Evolutionary conservation across 768 basidiomycete genomes (phyloP).

Genomic region (Agrocybe chaxingu): DNA sequence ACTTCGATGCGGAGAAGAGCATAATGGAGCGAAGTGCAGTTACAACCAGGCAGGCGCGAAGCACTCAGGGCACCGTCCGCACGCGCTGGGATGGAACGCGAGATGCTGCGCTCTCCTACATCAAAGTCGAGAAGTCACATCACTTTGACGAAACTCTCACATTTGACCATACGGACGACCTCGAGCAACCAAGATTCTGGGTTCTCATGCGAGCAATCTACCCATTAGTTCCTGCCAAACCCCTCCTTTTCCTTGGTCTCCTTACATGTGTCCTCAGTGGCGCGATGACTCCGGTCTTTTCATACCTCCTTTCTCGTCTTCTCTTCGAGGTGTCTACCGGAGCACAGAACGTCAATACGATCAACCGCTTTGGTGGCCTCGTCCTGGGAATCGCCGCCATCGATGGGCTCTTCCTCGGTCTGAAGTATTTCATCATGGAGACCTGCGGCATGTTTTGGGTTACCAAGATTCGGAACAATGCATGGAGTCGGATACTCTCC

Average conservation of each 20-base stretch:
- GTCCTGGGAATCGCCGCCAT: slow-evolving; percentile 69
- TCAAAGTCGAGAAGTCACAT: slow-evolving; percentile 20
- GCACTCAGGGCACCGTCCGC: slow-evolving; percentile 20
- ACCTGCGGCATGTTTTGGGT: slow-evolving; percentile 19
- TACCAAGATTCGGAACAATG: neutral
- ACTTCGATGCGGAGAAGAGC: slow-evolving; percentile 43
- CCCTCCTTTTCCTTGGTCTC: slow-evolving; percentile 66
- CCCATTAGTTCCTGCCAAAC: slow-evolving; percentile 74
- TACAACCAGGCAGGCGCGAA: slow-evolving; percentile 19
- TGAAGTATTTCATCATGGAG: slow-evolving; percentile 84
- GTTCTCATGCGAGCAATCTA: slow-evolving; percentile 52
- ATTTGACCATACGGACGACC: slow-evolving; percentile 8
- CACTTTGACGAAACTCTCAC: neutral
- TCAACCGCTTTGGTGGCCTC: slow-evolving; percentile 72
- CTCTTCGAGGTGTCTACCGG: slow-evolving; percentile 74
- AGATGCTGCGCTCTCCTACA: slow-evolving; percentile 15
- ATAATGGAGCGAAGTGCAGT: slow-evolving; percentile 36
- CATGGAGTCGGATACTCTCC: neutral
- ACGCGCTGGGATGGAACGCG: slow-evolving; percentile 10
- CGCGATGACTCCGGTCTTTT: slow-evolving; percentile 88
- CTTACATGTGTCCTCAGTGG: slow-evolving; percentile 70
- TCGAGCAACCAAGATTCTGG: slow-evolving; percentile 36
- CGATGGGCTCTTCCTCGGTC: slow-evolving; percentile 72
- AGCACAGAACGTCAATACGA: slow-evolving; percentile 54
- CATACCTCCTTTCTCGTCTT: slow-evolving; percentile 80